Conservation (phyloP, 176 grass and related monocot species). For the Microstegium vimineum region DNA sequence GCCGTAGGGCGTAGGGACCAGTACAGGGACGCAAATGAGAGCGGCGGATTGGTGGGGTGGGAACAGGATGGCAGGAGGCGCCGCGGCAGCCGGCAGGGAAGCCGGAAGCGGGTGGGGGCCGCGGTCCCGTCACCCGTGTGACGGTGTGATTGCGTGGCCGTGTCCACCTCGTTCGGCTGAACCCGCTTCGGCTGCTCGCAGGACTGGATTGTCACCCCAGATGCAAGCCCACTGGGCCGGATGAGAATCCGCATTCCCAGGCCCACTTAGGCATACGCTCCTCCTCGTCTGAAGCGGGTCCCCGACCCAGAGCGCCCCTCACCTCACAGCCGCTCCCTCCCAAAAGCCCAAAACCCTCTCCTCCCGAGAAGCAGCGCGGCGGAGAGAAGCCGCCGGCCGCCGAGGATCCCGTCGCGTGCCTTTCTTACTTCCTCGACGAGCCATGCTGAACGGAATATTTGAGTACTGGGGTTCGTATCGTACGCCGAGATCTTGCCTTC, state of each 20-base stretch:
- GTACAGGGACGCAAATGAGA: background rate
- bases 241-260: background rate
- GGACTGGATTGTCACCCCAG: too few relatives aligned
- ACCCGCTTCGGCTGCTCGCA: background rate
- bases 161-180: background rate
- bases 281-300: too few relatives aligned
- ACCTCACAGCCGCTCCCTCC: background rate
- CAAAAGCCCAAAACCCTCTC: background rate
- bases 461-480: background rate
- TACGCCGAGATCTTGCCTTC: background rate
- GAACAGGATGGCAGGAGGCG: background rate
- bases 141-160: background rate
- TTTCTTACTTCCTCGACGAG: background rate
- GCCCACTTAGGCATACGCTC: background rate
- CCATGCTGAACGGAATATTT: background rate
- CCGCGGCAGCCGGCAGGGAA: background rate
- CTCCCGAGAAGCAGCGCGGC: background rate
- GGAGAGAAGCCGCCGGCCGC: background rate
- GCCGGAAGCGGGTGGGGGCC: background rate
- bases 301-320: too few relatives aligned
- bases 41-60: background rate
- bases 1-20: background rate
- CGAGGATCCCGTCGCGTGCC: background rate
- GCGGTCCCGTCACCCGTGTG: background rate
- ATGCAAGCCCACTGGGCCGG: background rate